phyloP scores from a whole-genome alignment of 1,284 basidiomycete species.

The Uromyces viciae-fabae region DNA sequence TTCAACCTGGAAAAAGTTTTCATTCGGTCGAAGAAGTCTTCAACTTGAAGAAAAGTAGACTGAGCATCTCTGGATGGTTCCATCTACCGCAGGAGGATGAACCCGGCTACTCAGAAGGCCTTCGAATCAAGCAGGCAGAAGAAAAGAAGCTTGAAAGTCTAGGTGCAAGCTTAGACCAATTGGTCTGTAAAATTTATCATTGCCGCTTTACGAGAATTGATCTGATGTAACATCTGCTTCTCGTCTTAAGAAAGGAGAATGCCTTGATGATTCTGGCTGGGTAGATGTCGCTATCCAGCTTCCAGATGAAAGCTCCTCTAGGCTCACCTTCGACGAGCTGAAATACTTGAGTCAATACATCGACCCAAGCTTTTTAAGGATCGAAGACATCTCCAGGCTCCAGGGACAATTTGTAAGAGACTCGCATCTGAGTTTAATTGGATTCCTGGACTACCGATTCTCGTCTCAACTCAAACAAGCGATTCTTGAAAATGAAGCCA shows the following conservation, averaged over 20 bases:
- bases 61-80: slow-evolving; percentile 89
- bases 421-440: slow-evolving; percentile 83
- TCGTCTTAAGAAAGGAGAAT: slow-evolving; percentile 31
- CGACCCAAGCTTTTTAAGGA: slow-evolving; percentile 83
- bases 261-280: slow-evolving; percentile 1
- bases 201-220: not conserved
- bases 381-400: slow-evolving; percentile 74
- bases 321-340: slow-evolving; percentile 44
- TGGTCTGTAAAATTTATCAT: not conserved
- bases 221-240: not conserved
- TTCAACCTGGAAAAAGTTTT: slow-evolving; percentile 75
- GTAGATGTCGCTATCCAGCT: not conserved
- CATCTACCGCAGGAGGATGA: slow-evolving; percentile 41
- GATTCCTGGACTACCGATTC: slow-evolving; percentile 70
- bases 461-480: slow-evolving; percentile 67
- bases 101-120: slow-evolving; percentile 9
- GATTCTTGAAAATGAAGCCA: slow-evolving; percentile 65
- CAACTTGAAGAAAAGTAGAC: slow-evolving; percentile 63
- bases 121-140: slow-evolving; percentile 22
- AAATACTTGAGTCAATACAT: slow-evolving; percentile 63
- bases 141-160: slow-evolving; percentile 29
- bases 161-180: slow-evolving; percentile 44
- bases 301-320: not conserved
- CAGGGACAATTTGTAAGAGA: slow-evolving; percentile 79
- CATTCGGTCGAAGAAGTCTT: slow-evolving; percentile 96